Evolutionary conservation across 495 filamentous ascomycete genomes (phyloP), one percentile per base, ranked within the genome.

Genomic region (Parathielavia hyrcaniae): DNA sequence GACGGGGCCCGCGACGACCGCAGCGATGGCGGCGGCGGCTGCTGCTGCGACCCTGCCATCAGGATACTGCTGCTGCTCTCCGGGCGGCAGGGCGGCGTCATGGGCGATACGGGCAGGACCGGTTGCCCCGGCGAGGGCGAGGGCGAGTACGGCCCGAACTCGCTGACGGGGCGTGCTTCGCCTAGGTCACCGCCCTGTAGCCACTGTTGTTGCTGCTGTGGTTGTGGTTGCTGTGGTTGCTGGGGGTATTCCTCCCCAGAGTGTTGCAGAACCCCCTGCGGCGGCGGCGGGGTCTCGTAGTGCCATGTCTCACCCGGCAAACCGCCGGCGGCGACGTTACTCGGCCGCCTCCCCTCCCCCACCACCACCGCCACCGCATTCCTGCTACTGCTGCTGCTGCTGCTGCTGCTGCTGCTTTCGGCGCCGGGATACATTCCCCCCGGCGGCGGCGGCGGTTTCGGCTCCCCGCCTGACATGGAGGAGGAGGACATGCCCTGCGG

Each of bases 71-170:
- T 53, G 36, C 35, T 41, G 50, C 50, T 53, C 20, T 58, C 38
- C 10, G 45, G 48, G 14, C 34, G 35, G 54, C 54, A 44, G 3
- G 58, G 51, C 12, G 58, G 51, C 12, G 50, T 60, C 51, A 60
- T 19, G 7, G 59, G 59, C 12, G 59, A 61, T 9, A 57, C 59
- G 16, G 59, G 53, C 32, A 55, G 36, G 6, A 57, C 23, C 39
- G 49, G 30, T 23, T 44, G 35, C 6, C 51, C 49, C 13, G 59
- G 48, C 23, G 53, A 53, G 0, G 6, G n/a, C n/a, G 26, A 30
- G 59, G 49, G n/a, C n/a, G n/a, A n/a, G 8, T 41, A 36, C 11
- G 48, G 14, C 4, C 40, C 51, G 17, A 52, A 44, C 16, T 45
- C 52, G 46, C 52, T 55, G 13, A 52, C 47, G 2, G 49, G 57